Conservation (phyloP, 768 basidiomycete genomes). For the Strobilomyces dryophilus region DNA sequence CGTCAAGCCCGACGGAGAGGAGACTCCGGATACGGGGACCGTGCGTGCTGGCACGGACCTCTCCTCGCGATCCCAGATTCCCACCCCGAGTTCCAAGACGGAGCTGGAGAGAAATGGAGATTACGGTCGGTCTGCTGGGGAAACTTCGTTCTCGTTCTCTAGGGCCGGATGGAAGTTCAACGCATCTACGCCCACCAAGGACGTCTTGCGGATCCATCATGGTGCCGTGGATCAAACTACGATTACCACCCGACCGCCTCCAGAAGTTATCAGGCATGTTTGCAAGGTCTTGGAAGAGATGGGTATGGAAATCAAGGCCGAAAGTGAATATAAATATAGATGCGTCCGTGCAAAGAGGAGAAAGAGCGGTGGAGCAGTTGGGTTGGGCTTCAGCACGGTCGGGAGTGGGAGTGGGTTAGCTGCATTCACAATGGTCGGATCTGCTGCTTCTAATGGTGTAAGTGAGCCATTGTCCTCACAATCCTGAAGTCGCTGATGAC, state of each 20-base stretch:
- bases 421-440: constrained; percentile 73
- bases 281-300: constrained; percentile 75
- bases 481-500: constrained; percentile 7
- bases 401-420: constrained; percentile 49
- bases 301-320: constrained; percentile 85
- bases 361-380: constrained; percentile 46
- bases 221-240: constrained; percentile 90
- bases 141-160: constrained; percentile 34
- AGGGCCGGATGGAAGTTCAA: constrained; percentile 35
- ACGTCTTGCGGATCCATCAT: constrained; percentile 76
- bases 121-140: constrained; percentile 24
- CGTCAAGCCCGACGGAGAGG: constrained; percentile 28
- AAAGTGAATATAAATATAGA: constrained; percentile 87
- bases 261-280: constrained; percentile 86
- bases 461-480: constrained; percentile 28
- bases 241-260: constrained; percentile 78
- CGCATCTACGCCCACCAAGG: constrained; percentile 34
- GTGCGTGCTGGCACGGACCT: constrained; percentile 21
- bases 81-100: constrained; percentile 25
- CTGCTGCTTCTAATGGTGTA: constrained; percentile 84
- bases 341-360: constrained; percentile 77
- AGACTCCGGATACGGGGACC: constrained; percentile 8
- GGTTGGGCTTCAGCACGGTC: constrained; percentile 39
- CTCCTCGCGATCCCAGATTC: constrained; percentile 29
- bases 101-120: constrained; percentile 20